Percentiles rank a stretch among this genome's conserved stretches.
These are phyloP conservation scores for Yamadazyma laniorum DNA, from an alignment of 805 yeast genomes.

Conservation along the genomic window DNA sequence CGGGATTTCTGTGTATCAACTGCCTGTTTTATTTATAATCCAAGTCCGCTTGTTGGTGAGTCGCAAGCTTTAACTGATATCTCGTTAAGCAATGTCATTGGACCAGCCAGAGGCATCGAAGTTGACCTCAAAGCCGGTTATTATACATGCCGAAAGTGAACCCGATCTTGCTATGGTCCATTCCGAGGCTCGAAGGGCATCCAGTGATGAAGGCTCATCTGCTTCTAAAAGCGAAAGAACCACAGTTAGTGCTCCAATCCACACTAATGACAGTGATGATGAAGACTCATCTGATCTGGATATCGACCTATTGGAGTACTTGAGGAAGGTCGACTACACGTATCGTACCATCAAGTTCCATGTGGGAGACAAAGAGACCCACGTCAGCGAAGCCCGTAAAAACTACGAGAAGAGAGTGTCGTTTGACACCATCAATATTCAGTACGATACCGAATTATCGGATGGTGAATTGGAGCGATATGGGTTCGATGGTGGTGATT, in stretches of 20 bases:
- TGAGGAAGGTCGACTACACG: slow-evolving; percentile 17
- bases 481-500: background rate
- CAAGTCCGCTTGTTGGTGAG: no score
- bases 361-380: slow-evolving; percentile 14
- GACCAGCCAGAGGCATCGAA: background rate
- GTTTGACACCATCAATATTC: slow-evolving; percentile 51
- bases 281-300: slow-evolving; percentile 9
- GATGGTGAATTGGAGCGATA: slow-evolving; percentile 9
- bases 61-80: no score
- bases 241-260: background rate
- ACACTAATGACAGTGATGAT: background rate
- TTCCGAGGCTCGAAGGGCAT: background rate
- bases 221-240: background rate
- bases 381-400: slow-evolving; percentile 10
- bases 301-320: slow-evolving; percentile 17
- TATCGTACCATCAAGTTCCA: slow-evolving; percentile 22
- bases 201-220: background rate
- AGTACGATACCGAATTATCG: slow-evolving; percentile 23
- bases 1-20: no score
- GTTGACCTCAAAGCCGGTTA: background rate
- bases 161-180: slow-evolving; percentile 8
- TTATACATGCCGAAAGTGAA: slow-evolving; percentile 7
- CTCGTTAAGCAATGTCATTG: background rate
- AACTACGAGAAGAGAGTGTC: slow-evolving; percentile 41
- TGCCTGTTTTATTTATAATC: no score